Conservation (phyloP, 2,329 filamentous ascomycete species). For the Aureobasidium sp. region DNA sequence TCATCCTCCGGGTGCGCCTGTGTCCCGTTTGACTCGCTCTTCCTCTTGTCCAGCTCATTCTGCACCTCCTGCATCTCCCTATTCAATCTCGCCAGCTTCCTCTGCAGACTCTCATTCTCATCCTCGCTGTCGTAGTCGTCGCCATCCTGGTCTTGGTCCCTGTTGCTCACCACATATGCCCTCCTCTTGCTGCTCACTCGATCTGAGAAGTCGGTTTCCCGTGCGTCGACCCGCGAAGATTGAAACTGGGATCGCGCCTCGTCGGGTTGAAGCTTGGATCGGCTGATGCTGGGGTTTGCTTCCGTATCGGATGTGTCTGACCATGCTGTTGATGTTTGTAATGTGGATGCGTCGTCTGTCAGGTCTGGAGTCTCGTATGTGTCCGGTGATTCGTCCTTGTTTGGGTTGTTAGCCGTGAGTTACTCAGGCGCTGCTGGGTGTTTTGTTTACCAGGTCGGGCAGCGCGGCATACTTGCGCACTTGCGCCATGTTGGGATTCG, state of each 20-base stretch:
- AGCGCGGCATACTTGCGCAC: conserved; percentile 18
- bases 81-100: conserved; percentile 72
- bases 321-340: conserved; percentile 38
- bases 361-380: conserved; percentile 95
- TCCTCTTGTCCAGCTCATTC: conserved; percentile 47
- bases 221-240: conserved; percentile 65
- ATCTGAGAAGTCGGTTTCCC: conserved; percentile 81
- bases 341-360: conserved; percentile 79
- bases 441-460: conserved; percentile 14
- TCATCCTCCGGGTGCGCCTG: conserved; percentile 41
- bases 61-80: conserved; percentile 65
- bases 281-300: conserved; percentile 53
- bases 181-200: conserved; percentile 73
- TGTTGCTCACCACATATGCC: conserved; percentile 68
- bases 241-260: conserved; percentile 75
- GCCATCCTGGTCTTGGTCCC: conserved; percentile 27
- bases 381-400: conserved; percentile 57
- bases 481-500: conserved; percentile 13
- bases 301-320: conserved; percentile 33
- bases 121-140: conserved; percentile 70
- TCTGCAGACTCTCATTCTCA: conserved; percentile 69
- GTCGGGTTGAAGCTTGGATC: conserved; percentile 65
- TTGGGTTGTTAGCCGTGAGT: not conserved
- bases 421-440: too few relatives aligned
- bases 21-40: conserved; percentile 14